Conservation (phyloP, 176 grass and related monocot species). For the Tillandsia fasciculata region DNA sequence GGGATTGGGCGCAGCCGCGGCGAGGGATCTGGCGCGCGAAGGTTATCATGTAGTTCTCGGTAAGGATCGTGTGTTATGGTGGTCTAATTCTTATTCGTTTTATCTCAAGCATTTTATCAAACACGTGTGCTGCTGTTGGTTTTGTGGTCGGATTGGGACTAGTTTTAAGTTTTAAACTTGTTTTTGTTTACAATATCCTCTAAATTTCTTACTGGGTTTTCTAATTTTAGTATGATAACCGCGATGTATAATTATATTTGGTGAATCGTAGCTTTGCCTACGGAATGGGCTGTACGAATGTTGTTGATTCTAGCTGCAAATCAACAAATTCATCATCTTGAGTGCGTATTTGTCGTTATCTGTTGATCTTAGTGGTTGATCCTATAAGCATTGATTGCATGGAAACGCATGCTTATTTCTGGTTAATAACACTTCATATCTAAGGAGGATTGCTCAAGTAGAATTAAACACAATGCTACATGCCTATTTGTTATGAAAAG, state of each 20-base stretch:
- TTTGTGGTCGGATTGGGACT: background rate
- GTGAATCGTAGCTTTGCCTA: no score
- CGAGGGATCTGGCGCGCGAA: constrained; percentile 47
- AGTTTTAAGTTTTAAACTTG: background rate
- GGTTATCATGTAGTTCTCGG: constrained; percentile 74
- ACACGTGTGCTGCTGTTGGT: constrained; percentile 5
- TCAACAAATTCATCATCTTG: no score
- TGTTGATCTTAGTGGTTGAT: no score
- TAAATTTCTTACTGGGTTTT: background rate
- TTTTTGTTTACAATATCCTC: background rate
- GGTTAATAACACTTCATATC: no score
- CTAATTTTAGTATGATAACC: no score
- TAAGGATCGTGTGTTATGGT: constrained; percentile 9
- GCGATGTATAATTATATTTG: no score
- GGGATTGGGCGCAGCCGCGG: constrained; percentile 56
- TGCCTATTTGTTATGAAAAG: no score
- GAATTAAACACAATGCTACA: no score
- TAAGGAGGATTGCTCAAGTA: no score
- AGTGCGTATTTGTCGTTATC: no score
- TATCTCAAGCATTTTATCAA: constrained; percentile 19
- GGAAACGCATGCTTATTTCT: background rate
- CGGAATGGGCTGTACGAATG: no score
- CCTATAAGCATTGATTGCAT: background rate
- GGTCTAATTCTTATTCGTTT: background rate
- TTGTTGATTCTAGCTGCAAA: no score